phyloP scores from a whole-genome alignment of 2,329 filamentous ascomycete genomes.

The Alternaria ethzedia region DNA sequence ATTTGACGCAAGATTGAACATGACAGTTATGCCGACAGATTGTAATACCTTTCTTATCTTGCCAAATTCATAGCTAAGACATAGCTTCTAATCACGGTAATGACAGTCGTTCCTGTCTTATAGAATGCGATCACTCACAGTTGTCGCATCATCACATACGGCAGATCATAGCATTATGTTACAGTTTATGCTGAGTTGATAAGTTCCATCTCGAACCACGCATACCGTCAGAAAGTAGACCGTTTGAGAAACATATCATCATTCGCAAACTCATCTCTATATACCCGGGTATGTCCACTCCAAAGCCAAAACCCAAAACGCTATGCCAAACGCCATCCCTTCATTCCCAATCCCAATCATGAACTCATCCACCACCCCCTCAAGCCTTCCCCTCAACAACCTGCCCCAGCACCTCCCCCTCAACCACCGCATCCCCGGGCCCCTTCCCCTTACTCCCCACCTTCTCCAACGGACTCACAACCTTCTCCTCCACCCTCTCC shows the following conservation, averaged over 20 bases:
- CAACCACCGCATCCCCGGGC: conserved; percentile 38
- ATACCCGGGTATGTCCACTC: neutral
- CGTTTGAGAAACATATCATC: neutral
- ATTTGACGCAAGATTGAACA: neutral
- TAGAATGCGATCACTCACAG: too few relatives aligned
- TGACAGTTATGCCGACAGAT: neutral
- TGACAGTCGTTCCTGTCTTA: too few relatives aligned
- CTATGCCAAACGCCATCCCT: neutral
- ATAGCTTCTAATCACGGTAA: too few relatives aligned
- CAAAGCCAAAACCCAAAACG: neutral
- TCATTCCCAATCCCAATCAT: neutral
- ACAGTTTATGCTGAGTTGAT: too few relatives aligned
- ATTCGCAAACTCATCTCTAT: neutral
- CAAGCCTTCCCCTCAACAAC: conserved; percentile 26
- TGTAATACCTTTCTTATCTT: neutral
- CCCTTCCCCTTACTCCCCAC: conserved; percentile 13
- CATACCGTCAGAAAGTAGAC: too few relatives aligned
- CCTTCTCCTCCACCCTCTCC: conserved; percentile 6
- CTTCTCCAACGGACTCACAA: conserved; percentile 10
- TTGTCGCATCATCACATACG: too few relatives aligned
- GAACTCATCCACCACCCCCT: neutral
- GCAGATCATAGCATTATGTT: too few relatives aligned
- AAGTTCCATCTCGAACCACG: too few relatives aligned
- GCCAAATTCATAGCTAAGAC: too few relatives aligned
- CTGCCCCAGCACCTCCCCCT: conserved; percentile 47